Base-by-base conservation (phyloP, 2,329 filamentous ascomycete genomes). In the Fusarium sp. region DNA sequence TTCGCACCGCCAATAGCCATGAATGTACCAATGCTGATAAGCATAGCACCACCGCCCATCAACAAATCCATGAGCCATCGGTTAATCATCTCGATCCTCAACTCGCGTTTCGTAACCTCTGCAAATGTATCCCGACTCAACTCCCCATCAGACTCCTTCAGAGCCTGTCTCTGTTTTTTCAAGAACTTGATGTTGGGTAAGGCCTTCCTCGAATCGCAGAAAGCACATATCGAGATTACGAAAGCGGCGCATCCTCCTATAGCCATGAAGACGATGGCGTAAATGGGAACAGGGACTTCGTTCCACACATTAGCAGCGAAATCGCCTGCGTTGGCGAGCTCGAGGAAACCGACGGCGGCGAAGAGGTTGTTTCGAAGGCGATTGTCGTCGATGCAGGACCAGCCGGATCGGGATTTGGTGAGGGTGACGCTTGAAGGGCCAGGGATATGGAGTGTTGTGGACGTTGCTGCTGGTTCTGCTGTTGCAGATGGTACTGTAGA, bases 221-320 rank as follows among this genome's bases (percentile, higher is more conserved):
- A 70, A 0, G 85, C 85, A 44, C 85, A 82, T n/a, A 82, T 62
- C 0, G 82, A 81, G 46, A 86, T 78, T 5, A 80, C 58, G 0
- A 85, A 77, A 0, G 86, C 85, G 3, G 83, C 65, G 0, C 81
- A 81, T 1, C 83, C 87, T 3, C 86, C 86, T 5, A 88, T 76
- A 0, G 78, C 85, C 86, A 88, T 88, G 7, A 87, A 76, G 0
- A 83, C 80, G 1, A 82, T 75, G 11, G 84, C 86, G 52, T 84
- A 84, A 2, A 73, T 67, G 0, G 86, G 86, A 0, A 86, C 81
- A 0, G 86, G 86, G 0, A 82, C 77, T 3, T 82, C 67, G 67
- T 88, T 88, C 84, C 85, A 88, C 2, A 88, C 82, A 58, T 88
- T 88, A 58, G 86, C 86, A 0, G 86, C 85, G 58, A 88, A 88